Evolutionary conservation across 805 yeast species (phyloP).

Genomic region (Teunomyces atbi): DNA sequence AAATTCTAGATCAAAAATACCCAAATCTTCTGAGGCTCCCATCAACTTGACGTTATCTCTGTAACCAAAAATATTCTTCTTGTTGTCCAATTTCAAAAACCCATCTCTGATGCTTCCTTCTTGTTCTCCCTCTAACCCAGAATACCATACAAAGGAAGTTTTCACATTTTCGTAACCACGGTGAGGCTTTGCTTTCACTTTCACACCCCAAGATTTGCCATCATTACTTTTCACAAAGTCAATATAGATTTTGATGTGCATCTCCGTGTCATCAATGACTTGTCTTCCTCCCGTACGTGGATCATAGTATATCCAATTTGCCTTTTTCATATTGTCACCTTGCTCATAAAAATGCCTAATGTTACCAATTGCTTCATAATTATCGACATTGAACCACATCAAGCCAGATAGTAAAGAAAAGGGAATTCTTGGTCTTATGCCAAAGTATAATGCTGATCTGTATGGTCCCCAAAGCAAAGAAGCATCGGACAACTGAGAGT

Average conservation of each 20-base stretch:
- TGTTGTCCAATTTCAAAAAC: slow-evolving; percentile 25
- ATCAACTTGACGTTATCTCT: slow-evolving; percentile 40
- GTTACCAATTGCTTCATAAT: slow-evolving; percentile 48
- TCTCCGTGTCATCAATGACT: slow-evolving; percentile 62
- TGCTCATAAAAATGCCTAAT: slow-evolving; percentile 78
- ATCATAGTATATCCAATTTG: slow-evolving; percentile 87
- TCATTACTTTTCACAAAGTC: slow-evolving; percentile 73
- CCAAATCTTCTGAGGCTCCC: slow-evolving; percentile 60
- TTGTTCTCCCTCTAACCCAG: slow-evolving; percentile 66
- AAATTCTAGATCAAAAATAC: slow-evolving; percentile 60
- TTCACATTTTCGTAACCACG: slow-evolving; percentile 46
- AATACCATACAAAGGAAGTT: slow-evolving; percentile 72
- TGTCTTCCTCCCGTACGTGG: slow-evolving; percentile 87
- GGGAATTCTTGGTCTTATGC: slow-evolving; percentile 81
- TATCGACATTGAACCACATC: slow-evolving; percentile 80
- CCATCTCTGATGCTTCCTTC: slow-evolving; percentile 16
- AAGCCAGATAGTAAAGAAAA: slow-evolving; percentile 73
- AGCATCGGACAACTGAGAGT: slow-evolving; percentile 16
- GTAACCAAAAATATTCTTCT: slow-evolving; percentile 25
- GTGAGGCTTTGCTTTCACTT: slow-evolving; percentile 64
- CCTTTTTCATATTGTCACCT: slow-evolving; percentile 64
- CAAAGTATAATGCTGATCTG: slow-evolving; percentile 81
- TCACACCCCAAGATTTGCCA: slow-evolving; percentile 78
- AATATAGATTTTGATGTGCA: slow-evolving; percentile 60
- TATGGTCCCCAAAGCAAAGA: slow-evolving; percentile 83